These are phyloP conservation scores for Ophiostoma populinum DNA, from an alignment of 2,329 filamentous ascomycete species.

Conservation along the genomic window DNA sequence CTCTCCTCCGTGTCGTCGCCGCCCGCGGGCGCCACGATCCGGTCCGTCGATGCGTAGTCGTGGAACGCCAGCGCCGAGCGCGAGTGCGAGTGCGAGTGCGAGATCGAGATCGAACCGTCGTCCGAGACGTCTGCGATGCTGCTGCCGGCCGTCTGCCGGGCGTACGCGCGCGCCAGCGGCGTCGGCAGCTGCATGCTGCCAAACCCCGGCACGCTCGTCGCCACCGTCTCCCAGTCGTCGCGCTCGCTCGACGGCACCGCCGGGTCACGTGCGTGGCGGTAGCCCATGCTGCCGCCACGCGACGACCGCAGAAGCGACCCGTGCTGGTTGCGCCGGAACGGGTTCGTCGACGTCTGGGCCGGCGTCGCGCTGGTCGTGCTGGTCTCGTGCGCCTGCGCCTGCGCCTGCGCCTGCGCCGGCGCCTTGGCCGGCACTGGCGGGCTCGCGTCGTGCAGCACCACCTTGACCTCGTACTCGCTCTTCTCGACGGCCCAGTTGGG, in stretches of 20 bases:
- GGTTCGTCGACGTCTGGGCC: background rate
- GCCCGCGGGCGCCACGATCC: constrained; percentile 14
- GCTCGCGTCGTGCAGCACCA: constrained; percentile 9
- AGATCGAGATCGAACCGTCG: too few species aligned
- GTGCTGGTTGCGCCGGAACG: background rate
- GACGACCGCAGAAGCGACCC: background rate
- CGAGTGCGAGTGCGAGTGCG: too few species aligned
- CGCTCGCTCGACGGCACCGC: constrained; percentile 14
- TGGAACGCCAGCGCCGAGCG: constrained; percentile 9
- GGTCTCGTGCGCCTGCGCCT: too few species aligned
- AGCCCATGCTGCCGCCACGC: too few species aligned
- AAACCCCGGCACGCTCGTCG: constrained; percentile 16
- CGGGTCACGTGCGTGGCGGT: too few species aligned
- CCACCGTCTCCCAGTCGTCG: constrained; percentile 24
- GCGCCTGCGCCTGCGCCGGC: too few species aligned
- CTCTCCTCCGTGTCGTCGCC: constrained; percentile 7
- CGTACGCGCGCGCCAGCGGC: background rate
- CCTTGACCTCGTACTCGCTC: constrained; percentile 12
- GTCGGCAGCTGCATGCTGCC: constrained; percentile 11
- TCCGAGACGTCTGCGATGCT: constrained; percentile 30
- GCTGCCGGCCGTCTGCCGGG: constrained; percentile 17
- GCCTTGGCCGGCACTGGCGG: too few species aligned
- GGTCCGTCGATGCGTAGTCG: constrained; percentile 14
- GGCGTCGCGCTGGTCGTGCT: too few species aligned
- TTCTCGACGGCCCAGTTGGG: constrained; percentile 7